Percentiles rank a stretch among this genome's conserved stretches.
phyloP scores from a whole-genome alignment of 1,139 yeast genomes.

The Hemisphaericaspora lyxosophila region DNA sequence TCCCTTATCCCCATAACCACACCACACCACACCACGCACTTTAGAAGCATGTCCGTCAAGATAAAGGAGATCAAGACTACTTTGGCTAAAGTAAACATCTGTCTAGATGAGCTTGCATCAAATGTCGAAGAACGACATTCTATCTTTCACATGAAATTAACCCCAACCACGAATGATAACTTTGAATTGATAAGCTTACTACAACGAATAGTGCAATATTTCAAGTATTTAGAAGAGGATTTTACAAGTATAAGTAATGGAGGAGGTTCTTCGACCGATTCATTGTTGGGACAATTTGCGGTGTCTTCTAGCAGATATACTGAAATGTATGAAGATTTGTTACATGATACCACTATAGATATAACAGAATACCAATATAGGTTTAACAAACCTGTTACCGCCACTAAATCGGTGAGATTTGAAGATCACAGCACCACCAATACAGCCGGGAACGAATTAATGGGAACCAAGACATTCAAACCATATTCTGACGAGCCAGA shows the following conservation, averaged over 20 bases:
- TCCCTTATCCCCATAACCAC: too few species aligned
- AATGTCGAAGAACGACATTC: conserved; percentile 53
- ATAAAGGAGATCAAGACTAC: conserved; percentile 17
- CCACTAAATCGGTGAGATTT: conserved; percentile 52
- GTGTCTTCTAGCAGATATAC: conserved; percentile 18
- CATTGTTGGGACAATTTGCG: conserved; percentile 2
- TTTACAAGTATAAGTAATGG: conserved; percentile 13
- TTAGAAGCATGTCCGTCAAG: conserved; percentile 5
- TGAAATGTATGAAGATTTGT: conserved; percentile 21
- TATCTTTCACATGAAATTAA: conserved; percentile 41
- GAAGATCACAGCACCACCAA: conserved; percentile 39
- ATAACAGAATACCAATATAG: conserved; percentile 36
- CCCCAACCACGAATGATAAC: conserved; percentile 55
- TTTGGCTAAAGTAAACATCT: conserved; percentile 14
- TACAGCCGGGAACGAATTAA: conserved; percentile 22
- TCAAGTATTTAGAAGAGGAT: conserved; percentile 36
- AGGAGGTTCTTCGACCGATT: background rate
- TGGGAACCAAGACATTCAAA: conserved; percentile 24
- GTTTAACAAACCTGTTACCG: conserved; percentile 11
- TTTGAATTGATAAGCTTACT: conserved; percentile 49
- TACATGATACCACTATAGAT: conserved; percentile 31
- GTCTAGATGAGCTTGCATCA: conserved; percentile 32
- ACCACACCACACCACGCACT: background rate
- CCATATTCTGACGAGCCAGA: conserved; percentile 49
- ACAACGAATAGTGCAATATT: conserved; percentile 31